phyloP scores from a whole-genome alignment of 495 filamentous ascomycete species.

The Friedmanniomyces simplex region DNA sequence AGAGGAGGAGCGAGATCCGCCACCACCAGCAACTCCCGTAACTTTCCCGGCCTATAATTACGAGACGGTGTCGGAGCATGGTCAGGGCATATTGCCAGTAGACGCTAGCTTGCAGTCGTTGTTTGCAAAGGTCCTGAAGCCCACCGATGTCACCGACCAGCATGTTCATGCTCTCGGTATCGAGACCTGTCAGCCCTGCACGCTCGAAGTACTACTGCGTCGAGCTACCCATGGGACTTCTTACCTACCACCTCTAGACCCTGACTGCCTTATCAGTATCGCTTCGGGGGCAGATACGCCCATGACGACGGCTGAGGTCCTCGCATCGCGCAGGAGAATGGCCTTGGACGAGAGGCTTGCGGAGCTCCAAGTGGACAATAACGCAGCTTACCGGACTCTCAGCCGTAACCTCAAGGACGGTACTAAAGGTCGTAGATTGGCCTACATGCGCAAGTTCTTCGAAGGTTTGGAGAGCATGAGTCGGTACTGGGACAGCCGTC shows the following conservation, averaged over 20 bases:
- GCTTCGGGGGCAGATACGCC: slow-evolving; percentile 10
- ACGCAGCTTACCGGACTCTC: slow-evolving; percentile 46
- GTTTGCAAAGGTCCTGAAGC: slow-evolving; percentile 42
- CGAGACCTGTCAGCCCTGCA: slow-evolving; percentile 30
- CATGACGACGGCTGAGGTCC: slow-evolving; percentile 40
- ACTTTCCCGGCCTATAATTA: slow-evolving; percentile 23
- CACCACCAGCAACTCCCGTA: slow-evolving; percentile 23
- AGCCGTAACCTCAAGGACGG: slow-evolving; percentile 34
- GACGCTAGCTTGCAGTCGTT: slow-evolving; percentile 31
- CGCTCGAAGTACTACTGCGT: slow-evolving; percentile 38
- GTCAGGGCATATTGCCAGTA: not conserved
- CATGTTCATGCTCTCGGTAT: slow-evolving; percentile 47
- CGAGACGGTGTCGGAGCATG: not conserved
- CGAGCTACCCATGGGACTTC: slow-evolving; percentile 30
- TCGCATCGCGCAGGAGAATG: slow-evolving; percentile 37
- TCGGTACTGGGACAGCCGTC: slow-evolving; percentile 54
- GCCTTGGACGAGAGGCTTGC: slow-evolving; percentile 39
- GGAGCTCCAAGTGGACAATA: slow-evolving; percentile 47
- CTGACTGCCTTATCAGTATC: not conserved
- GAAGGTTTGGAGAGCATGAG: slow-evolving; percentile 46
- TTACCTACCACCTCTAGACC: slow-evolving; percentile 33
- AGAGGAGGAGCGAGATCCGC: slow-evolving; percentile 27
- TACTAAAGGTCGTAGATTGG: slow-evolving; percentile 37
- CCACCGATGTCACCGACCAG: slow-evolving; percentile 41
- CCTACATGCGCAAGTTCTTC: slow-evolving; percentile 52